These are phyloP conservation scores for Coccomyxa sp. DNA, from an alignment of 139 green algal species.

Conservation along the genomic window DNA sequence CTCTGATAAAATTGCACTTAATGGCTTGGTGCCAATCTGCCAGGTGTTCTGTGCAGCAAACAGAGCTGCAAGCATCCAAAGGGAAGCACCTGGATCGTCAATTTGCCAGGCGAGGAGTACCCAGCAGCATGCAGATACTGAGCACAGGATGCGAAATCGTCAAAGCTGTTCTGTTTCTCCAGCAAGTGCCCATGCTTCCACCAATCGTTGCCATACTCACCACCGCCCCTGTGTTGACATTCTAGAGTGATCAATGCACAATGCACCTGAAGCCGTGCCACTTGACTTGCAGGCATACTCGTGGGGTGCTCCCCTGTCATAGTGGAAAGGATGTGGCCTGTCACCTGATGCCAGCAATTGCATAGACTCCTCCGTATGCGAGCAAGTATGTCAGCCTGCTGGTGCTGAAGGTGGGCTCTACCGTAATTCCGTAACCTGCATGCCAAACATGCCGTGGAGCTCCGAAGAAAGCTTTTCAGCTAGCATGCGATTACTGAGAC, in stretches of 20 bases:
- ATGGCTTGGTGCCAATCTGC: background rate
- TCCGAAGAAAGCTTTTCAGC: no score
- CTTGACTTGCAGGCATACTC: no score
- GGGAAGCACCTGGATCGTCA: background rate
- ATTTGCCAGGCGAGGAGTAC: slow-evolving; percentile 40
- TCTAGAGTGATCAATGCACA: no score
- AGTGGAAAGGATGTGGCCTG: no score
- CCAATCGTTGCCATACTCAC: slow-evolving; percentile 89
- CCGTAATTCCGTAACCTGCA: slow-evolving; percentile 83
- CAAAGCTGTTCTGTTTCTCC: slow-evolving; percentile 89
- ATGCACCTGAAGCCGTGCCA: no score
- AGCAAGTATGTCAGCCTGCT: slow-evolving; percentile 50
- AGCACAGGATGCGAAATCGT: slow-evolving; percentile 77
- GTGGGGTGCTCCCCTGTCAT: no score
- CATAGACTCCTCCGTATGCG: slow-evolving; percentile 58
- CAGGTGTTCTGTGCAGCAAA: background rate
- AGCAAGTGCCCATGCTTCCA: slow-evolving; percentile 62
- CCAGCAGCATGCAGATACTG: slow-evolving; percentile 57
- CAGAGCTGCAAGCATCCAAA: background rate
- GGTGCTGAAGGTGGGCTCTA: slow-evolving; percentile 76
- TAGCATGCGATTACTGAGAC: no score
- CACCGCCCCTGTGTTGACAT: slow-evolving; percentile 53
- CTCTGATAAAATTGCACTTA: no score
- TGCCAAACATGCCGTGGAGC: no score
- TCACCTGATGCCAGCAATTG: slow-evolving; percentile 70